Percentiles rank a stretch among this genome's conserved stretches.
Evolutionary conservation across 257 asterid species (phyloP).

Genomic region (Solanum commersonii): DNA sequence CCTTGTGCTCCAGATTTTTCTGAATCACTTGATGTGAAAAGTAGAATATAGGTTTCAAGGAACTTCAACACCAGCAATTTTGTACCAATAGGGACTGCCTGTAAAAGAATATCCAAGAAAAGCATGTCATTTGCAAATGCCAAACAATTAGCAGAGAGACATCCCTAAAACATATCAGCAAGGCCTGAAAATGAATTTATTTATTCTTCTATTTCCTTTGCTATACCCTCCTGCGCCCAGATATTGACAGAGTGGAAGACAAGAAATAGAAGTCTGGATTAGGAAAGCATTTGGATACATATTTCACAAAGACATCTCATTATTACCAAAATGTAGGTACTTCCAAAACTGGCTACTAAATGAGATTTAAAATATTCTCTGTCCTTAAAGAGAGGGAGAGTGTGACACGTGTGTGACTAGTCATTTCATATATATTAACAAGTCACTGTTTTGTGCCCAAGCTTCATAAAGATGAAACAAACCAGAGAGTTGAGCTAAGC

Average conservation of each 20-base stretch:
- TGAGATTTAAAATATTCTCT: not conserved
- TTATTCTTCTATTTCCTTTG: not conserved
- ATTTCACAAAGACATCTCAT: not conserved
- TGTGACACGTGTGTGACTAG: not conserved
- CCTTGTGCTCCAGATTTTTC: slow-evolving; percentile 53
- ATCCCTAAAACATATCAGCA: not conserved
- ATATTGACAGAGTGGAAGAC: not conserved
- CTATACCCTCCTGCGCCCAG: not conserved
- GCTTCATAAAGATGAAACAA: not conserved
- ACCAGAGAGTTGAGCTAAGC: not conserved
- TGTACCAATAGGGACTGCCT: slow-evolving; percentile 71
- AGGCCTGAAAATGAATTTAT: not conserved
- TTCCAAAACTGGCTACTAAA: not conserved
- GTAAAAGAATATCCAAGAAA: slow-evolving; percentile 17
- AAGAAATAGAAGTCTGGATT: not conserved
- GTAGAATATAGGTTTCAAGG: slow-evolving; percentile 56
- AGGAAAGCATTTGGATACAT: not conserved
- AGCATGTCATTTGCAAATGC: slow-evolving; percentile 6
- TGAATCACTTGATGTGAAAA: slow-evolving; percentile 57
- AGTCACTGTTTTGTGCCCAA: not conserved
- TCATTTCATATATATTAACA: not conserved
- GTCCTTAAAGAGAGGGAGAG: not conserved
- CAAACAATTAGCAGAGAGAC: not conserved
- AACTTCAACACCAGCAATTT: slow-evolving; percentile 76
- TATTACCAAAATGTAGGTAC: not conserved